A percentile compares a stretch with the other conserved stretches of the same genome.
These are phyloP conservation scores for Antitrichia curtipendula DNA, from an alignment of 225 moss, liverwort and hornwort species.

Conservation along the genomic window DNA sequence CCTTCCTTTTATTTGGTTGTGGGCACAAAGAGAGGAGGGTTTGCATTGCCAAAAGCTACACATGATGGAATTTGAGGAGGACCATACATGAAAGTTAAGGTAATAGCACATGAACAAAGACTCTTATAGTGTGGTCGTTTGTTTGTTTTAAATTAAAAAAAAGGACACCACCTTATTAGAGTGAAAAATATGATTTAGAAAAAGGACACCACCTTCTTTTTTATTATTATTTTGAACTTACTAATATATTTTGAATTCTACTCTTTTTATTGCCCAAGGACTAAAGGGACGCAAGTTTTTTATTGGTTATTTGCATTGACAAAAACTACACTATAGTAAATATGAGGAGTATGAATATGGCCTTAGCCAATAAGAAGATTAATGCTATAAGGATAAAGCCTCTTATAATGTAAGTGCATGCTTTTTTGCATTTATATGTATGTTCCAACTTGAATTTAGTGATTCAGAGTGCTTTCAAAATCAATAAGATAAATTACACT, in stretches of 20 bases:
- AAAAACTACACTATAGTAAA: background rate
- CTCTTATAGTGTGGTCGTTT: background rate
- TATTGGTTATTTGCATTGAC: background rate
- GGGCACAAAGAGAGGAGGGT: rapidly evolving
- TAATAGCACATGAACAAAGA: too few species aligned
- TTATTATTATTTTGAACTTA: background rate
- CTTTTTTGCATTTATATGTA: background rate
- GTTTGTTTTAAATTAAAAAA: background rate
- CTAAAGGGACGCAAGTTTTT: rapidly evolving
- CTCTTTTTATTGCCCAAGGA: background rate
- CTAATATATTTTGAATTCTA: rapidly evolving
- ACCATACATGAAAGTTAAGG: too few species aligned
- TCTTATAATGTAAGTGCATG: background rate
- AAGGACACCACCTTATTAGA: too few species aligned
- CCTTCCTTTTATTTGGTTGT: background rate
- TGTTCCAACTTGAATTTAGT: background rate
- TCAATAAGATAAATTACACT: background rate
- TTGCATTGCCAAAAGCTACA: background rate
- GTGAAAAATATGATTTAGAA: too few species aligned
- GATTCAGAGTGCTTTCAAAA: background rate
- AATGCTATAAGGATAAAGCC: background rate
- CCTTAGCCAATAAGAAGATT: background rate
- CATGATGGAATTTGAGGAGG: background rate
- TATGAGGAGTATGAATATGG: background rate
- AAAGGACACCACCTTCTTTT: too few species aligned